phyloP scores from a whole-genome alignment of 2,329 filamentous ascomycete species.

The Dothistroma septosporum region DNA sequence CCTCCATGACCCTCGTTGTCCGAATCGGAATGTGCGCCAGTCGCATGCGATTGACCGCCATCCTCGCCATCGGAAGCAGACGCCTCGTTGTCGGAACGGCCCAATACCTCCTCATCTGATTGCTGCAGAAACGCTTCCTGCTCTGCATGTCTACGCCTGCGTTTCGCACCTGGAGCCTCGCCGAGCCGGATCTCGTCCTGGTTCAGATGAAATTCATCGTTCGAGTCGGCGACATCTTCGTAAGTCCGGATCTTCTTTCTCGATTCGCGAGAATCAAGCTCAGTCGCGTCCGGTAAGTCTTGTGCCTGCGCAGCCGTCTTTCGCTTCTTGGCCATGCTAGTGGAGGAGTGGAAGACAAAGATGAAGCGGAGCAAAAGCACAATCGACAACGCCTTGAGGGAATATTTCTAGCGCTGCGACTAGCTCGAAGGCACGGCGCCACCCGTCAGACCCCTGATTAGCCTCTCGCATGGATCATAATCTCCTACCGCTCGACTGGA shows the following conservation, averaged over 20 bases:
- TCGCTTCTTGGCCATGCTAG: slow-evolving; percentile 48
- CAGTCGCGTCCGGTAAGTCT: slow-evolving; percentile 6
- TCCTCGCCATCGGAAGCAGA: slow-evolving; percentile 51
- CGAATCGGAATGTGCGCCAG: slow-evolving; percentile 66
- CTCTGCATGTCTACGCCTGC: slow-evolving; percentile 65
- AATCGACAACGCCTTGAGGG: not conserved
- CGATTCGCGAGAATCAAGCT: slow-evolving; percentile 32
- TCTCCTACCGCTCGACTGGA: not conserved
- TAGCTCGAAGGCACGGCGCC: not conserved
- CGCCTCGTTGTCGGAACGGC: slow-evolving; percentile 41
- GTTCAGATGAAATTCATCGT: slow-evolving; percentile 88
- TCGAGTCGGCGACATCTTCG: slow-evolving; percentile 85
- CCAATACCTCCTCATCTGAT: slow-evolving; percentile 61
- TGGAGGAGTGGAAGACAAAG: not conserved
- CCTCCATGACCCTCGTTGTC: slow-evolving; percentile 57
- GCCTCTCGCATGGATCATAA: not conserved
- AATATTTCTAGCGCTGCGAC: not conserved
- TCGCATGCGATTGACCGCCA: slow-evolving; percentile 53
- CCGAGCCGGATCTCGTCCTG: slow-evolving; percentile 83
- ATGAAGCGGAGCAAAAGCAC: not conserved
- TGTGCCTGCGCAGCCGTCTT: slow-evolving; percentile 13
- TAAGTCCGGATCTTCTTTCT: slow-evolving; percentile 59
- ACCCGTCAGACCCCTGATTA: not conserved
- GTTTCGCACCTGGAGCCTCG: slow-evolving; percentile 73
- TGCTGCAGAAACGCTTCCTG: slow-evolving; percentile 59